phyloP scores from a whole-genome alignment of 495 filamentous ascomycete species.

The Penicillium ucsense region DNA sequence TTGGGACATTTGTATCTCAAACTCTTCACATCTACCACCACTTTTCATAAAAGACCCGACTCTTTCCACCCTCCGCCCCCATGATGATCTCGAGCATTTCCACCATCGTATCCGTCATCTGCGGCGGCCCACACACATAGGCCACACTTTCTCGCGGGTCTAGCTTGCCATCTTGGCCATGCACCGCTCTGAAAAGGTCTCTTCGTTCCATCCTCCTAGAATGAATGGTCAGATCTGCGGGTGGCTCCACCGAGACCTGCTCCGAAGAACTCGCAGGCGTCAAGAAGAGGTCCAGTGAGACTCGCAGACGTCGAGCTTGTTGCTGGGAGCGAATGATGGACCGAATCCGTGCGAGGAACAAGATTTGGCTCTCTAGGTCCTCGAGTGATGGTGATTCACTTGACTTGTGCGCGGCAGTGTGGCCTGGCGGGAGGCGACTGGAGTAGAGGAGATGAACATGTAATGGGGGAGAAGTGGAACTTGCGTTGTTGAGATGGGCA shows the following conservation, averaged over 20 bases:
- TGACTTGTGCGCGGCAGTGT: not conserved
- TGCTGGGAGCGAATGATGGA: slow-evolving; percentile 27
- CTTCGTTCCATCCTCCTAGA: slow-evolving; percentile 38
- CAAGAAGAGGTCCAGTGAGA: slow-evolving; percentile 31
- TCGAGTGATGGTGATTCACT: slow-evolving; percentile 19
- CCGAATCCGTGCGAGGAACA: slow-evolving; percentile 47
- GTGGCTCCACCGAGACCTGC: slow-evolving; percentile 1
- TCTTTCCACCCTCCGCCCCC: slow-evolving; percentile 34
- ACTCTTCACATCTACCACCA: slow-evolving; percentile 56
- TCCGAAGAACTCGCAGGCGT: slow-evolving; percentile 16
- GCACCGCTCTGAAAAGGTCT: slow-evolving; percentile 40
- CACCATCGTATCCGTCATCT: slow-evolving; percentile 75
- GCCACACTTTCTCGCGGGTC: slow-evolving; percentile 45
- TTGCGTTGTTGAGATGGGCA: slow-evolving; percentile 32
- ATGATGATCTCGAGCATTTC: slow-evolving; percentile 37
- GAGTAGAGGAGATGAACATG: slow-evolving; percentile 37
- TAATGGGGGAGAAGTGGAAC: slow-evolving; percentile 9
- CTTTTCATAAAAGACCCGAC: slow-evolving; percentile 67
- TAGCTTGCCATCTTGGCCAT: slow-evolving; percentile 21
- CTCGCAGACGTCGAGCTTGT: slow-evolving; percentile 18
- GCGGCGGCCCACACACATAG: slow-evolving; percentile 72
- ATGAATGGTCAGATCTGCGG: slow-evolving; percentile 28
- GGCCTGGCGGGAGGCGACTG: slow-evolving; percentile 22
- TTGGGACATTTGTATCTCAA: too few species aligned
- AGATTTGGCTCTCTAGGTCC: slow-evolving; percentile 46